Percentiles rank a stretch among this genome's conserved stretches.
phyloP scores from a whole-genome alignment of 495 filamentous ascomycete species.

The Penicillium bovifimosum region DNA sequence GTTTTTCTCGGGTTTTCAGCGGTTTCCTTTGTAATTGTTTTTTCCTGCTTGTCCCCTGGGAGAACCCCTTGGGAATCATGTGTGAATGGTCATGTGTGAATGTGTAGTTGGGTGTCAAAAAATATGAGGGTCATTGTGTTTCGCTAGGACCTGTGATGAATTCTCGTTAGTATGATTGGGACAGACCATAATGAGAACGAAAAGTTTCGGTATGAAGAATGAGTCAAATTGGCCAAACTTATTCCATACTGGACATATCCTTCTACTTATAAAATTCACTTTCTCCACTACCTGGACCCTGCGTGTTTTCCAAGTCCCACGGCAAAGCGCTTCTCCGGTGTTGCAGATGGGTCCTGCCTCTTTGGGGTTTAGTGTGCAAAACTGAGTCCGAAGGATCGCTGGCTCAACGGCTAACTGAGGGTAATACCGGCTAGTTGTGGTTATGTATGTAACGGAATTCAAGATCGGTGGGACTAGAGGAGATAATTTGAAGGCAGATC shows the following conservation, averaged over 20 bases:
- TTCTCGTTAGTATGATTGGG: neutral
- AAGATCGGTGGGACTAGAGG: neutral
- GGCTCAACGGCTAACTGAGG: neutral
- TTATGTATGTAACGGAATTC: too few species aligned
- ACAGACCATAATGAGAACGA: neutral
- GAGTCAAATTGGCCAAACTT: neutral
- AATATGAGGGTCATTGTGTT: slow-evolving; percentile 2
- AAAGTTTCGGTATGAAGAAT: neutral
- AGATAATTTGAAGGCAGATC: slow-evolving; percentile 16
- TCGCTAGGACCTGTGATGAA: neutral
- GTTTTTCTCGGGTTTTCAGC: slow-evolving; percentile 8
- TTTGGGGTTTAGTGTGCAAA: neutral
- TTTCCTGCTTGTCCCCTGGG: neutral
- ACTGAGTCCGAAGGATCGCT: neutral
- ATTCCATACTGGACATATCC: neutral
- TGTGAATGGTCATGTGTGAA: neutral
- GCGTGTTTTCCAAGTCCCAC: neutral
- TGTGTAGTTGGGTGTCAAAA: slow-evolving; percentile 2
- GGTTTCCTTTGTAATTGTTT: slow-evolving; percentile 7
- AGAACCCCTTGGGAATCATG: neutral
- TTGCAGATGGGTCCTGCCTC: neutral
- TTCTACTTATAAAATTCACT: neutral
- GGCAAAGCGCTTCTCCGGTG: slow-evolving; percentile 8
- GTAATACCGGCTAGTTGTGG: neutral
- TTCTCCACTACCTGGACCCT: slow-evolving; percentile 5